Base-by-base conservation (phyloP, 1,139 yeast species). In the Wickerhamiella infanticola region DNA sequence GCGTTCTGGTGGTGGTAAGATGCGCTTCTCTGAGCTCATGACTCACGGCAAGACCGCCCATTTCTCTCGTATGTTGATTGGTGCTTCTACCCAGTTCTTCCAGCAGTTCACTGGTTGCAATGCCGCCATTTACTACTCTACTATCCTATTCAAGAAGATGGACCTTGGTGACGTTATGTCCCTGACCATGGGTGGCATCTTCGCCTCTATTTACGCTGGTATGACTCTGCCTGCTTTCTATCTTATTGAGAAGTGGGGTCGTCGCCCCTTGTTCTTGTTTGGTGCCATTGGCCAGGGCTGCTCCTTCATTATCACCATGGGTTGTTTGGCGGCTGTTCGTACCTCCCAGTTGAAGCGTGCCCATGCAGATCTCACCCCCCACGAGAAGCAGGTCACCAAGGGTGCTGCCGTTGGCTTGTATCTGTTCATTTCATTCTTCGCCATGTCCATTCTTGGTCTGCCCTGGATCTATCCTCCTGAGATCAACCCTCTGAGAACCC, bases 251-350 rank as follows among this genome's bases (percentile, higher is more conserved):
- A 68, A 71, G 44, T 62, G 80, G 39, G 80, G 85, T 60, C 77
- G 94, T 70, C 75, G 79, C 63, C 72, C 75, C 58, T 60, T 70
- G 9, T 61, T 76, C 56, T 66, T 76, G 58, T 53, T 63, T 45
- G 63, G 64, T 47, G 67, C 66, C 2, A 52, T 60, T 41, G 59
- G 73, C 8, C 77, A 79, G 58, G 67, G 74, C 3, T 48, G 70
- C 24, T 66, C 95, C 76, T 65, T 85, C 39, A 74, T 82, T 54
- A 79, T 85, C 35, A 75, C 90, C 47, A 79, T 88, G 55, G 72
- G 83, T 46, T 77, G 83, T 51, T 79, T 84, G 81, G 81, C 83
- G 49, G 63, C 74, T 44, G 83, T 72, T 58, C 90, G 81, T 65
- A 66, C 61, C 67, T 64, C 7, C 13, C 33, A 11, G 33, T 7